Base-by-base conservation (phyloP, 768 basidiomycete species). In the Termitomyces eurrhizus region DNA sequence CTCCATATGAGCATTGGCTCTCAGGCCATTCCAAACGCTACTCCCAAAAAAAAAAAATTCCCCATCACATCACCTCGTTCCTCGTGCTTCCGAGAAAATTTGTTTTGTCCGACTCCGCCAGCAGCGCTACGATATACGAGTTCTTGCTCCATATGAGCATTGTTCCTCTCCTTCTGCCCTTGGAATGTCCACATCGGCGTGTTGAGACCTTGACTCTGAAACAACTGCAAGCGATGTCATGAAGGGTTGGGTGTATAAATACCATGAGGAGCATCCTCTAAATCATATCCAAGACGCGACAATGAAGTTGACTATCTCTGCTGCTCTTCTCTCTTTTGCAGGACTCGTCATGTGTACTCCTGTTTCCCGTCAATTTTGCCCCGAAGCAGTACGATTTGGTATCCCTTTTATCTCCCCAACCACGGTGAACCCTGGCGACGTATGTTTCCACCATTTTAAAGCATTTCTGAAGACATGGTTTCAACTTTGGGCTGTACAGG, bases 231-330 rank as follows among this genome's bases (percentile, higher is more conserved):
- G 52, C 36, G 52, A 24, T 53, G 24, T 26, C 52, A 26, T 53
- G 8, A 33, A 39, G 24, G 51, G 52, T 52, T 37, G 29, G 29
- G 11, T 53, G 26, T 29, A 53, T 57, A 45, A 49, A 21, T 24
- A 29, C n/a, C 46, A 50, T 50, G 52, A 53, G 8, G 7, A 53
- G 36, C 52, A 37, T 49, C 37, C 2, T 48, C 9, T 3, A 18
- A 49, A n/a, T n/a, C n/a, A 2, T 14, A 26, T 29, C 32, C 54
- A 55, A 18, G 12, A 18, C 35, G 29, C 50, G 21, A 45, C 54
- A 11, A 64, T 64, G 64, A 64, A 64, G 58, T 62, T 62, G 52
- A 41, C 55, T 37, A 41, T 59, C 51, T 49, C 56, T n/a, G 39
- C 61, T 52, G 42, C 50, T 53, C 32, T 64, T 21, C 46, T 62